phyloP scores from a whole-genome alignment of 169 alveolate genomes.

The Eimeria sp. region DNA sequence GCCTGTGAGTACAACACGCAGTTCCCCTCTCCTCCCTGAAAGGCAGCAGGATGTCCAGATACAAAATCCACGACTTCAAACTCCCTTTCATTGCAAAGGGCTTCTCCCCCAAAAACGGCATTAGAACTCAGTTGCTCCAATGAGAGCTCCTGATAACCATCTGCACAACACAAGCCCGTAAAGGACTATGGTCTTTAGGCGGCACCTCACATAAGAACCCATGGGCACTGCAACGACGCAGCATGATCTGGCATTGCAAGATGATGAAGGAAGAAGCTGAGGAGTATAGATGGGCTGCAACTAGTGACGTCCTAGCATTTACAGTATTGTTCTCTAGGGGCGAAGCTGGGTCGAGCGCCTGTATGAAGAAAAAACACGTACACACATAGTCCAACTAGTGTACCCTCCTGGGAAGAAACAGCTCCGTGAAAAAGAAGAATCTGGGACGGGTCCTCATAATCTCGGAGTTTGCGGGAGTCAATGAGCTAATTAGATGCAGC shows the following conservation, averaged over 20 bases:
- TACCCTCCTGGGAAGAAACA: neutral
- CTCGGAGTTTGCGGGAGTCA: neutral
- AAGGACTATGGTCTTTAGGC: neutral
- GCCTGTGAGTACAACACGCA: constrained; percentile 67
- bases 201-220: neutral
- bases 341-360: constrained; percentile 54
- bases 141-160: constrained; percentile 19
- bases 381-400: neutral
- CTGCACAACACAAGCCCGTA: neutral
- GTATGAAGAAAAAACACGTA: neutral
- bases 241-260: neutral
- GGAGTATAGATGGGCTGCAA: neutral
- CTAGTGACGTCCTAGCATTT: neutral
- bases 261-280: neutral
- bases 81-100: constrained; percentile 60
- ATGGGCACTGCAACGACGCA: neutral
- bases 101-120: constrained; percentile 46
- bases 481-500: too few species aligned
- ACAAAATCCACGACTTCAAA: constrained; percentile 44
- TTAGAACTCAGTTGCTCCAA: constrained; percentile 13
- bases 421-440: neutral
- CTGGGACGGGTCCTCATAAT: neutral
- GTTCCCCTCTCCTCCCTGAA: neutral
- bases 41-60: constrained; percentile 40
- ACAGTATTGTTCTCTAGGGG: constrained; percentile 44